Evolutionary conservation across 768 basidiomycete species (phyloP).

Genomic region (Lactarius sp.): DNA sequence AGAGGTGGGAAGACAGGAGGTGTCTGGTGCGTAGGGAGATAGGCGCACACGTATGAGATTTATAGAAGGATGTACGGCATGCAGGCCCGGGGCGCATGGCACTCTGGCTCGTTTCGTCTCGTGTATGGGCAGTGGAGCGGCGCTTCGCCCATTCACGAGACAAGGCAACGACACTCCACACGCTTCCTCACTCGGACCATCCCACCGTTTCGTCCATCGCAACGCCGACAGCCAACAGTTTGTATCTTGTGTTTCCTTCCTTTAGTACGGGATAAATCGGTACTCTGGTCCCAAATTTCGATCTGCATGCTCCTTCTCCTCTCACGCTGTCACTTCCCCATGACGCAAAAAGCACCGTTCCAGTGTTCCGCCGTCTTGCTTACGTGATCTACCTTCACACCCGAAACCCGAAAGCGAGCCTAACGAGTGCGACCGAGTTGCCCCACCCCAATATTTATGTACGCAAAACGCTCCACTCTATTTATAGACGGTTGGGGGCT

Average conservation of each 20-base stretch:
- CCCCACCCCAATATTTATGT: neutral
- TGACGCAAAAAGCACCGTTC: neutral
- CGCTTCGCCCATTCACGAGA: constrained; percentile 3
- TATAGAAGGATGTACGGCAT: constrained; percentile 16
- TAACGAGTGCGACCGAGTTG: neutral
- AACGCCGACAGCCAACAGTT: neutral
- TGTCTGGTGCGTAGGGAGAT: neutral
- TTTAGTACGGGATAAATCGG: neutral
- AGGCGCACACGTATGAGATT: neutral
- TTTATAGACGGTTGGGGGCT: neutral
- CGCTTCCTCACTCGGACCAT: neutral
- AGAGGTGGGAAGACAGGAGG: neutral
- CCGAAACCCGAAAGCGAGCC: neutral
- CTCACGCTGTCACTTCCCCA: neutral
- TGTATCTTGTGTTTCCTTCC: neutral
- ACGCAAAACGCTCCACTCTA: neutral
- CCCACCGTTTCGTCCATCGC: constrained; percentile 3
- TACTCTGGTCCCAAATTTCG: neutral
- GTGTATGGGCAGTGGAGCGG: constrained; percentile 4
- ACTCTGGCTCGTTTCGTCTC: neutral
- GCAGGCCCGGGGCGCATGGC: neutral
- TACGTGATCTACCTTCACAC: neutral
- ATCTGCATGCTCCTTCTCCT: neutral
- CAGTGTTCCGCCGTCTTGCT: neutral
- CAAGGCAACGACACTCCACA: neutral